These are phyloP conservation scores for Neurospora crassa DNA, from an alignment of 2,329 filamentous ascomycete genomes.

Conservation along the genomic window DNA sequence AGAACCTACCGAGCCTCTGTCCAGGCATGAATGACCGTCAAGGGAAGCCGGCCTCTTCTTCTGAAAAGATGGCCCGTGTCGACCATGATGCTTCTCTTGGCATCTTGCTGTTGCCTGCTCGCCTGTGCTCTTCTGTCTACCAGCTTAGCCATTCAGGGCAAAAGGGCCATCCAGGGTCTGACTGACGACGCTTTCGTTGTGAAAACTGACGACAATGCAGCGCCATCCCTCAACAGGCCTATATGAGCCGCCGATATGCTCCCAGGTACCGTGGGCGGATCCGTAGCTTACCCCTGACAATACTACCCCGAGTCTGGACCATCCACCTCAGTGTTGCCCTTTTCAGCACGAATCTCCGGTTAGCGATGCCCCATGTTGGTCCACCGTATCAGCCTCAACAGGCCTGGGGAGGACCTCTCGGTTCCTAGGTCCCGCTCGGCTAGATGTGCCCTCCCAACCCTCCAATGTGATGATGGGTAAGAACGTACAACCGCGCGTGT, in stretches of 20 bases:
- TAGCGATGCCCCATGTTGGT: neutral
- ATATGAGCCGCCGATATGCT: neutral
- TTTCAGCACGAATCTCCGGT: neutral
- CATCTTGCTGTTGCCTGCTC: neutral
- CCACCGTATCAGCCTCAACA: neutral
- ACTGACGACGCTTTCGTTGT: neutral
- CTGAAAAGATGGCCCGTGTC: neutral
- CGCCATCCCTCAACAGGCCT: neutral
- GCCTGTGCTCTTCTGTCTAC: neutral
- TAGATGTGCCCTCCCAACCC: neutral
- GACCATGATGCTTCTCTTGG: neutral
- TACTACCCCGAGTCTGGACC: neutral
- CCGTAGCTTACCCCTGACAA: neutral
- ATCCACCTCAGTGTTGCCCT: neutral
- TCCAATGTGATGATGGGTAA: neutral
- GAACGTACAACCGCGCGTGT: neutral
- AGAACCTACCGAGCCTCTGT: neutral
- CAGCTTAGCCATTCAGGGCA: neutral
- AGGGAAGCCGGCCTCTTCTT: neutral
- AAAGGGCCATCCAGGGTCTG: neutral
- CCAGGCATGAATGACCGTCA: neutral
- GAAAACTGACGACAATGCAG: neutral
- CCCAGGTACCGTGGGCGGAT: neutral
- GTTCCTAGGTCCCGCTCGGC: neutral
- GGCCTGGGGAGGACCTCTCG: neutral